Evolutionary conservation across 306 rosid species (phyloP).

Genomic region (Potentilla sterilis): DNA sequence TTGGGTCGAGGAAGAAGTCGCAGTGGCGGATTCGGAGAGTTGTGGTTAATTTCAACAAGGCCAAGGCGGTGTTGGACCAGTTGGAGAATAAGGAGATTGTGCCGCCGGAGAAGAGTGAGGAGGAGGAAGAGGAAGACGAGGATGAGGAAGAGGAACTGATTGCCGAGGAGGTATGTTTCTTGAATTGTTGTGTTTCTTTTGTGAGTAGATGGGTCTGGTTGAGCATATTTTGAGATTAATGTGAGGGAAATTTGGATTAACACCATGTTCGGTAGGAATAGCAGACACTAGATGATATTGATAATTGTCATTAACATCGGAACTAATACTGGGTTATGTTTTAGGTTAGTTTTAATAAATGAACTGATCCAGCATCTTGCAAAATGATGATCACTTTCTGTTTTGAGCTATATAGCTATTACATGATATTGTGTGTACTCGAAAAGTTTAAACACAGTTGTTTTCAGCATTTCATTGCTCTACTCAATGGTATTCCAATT

Average conservation of each 20-base stretch:
- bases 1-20: slow-evolving; percentile 78
- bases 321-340: background rate
- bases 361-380: background rate
- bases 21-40: slow-evolving; percentile 72
- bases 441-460: background rate
- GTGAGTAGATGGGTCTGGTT: background rate
- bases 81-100: slow-evolving; percentile 78
- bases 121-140: slow-evolving; percentile 52
- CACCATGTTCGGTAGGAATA: background rate
- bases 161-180: slow-evolving; percentile 64
- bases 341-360: background rate
- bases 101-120: slow-evolving; percentile 59
- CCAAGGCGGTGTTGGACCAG: slow-evolving; percentile 77
- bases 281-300: background rate
- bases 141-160: slow-evolving; percentile 74
- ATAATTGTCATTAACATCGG: background rate
- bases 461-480: background rate
- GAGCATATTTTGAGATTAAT: background rate
- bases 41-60: slow-evolving; percentile 59
- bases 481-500: background rate
- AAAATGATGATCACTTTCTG: background rate
- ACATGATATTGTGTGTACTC: background rate
- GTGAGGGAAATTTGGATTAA: background rate
- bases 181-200: background rate
- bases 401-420: background rate